A percentile compares a stretch with the other conserved stretches of the same genome.
These are phyloP conservation scores for Trichoderma koningiopsis DNA, from an alignment of 2,329 filamentous ascomycete species.

Conservation along the genomic window DNA sequence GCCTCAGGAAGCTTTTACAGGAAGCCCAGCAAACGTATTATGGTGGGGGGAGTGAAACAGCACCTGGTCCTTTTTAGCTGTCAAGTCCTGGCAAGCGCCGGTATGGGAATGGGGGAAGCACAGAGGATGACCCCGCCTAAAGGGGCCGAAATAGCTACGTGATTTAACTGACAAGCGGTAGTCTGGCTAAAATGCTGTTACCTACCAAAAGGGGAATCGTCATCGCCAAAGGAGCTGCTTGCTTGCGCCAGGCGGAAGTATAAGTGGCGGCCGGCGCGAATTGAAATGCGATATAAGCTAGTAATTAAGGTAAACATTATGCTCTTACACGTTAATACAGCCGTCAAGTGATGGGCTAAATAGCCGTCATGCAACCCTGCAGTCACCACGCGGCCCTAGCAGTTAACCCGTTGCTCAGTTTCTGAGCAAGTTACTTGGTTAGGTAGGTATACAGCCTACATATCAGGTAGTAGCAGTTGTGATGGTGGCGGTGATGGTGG, in stretches of 20 bases:
- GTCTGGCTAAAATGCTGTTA: constrained; percentile 1
- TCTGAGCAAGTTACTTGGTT: not conserved
- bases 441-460: not conserved
- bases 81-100: not conserved
- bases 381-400: not conserved
- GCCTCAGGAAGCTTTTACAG: not conserved
- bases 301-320: constrained; percentile 21
- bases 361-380: not conserved
- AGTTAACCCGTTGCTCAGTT: not conserved
- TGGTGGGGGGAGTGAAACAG: constrained; percentile 10
- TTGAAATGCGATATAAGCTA: constrained; percentile 8
- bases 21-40: not conserved
- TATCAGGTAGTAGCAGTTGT: too few relatives aligned
- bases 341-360: not conserved
- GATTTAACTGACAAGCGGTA: constrained; percentile 4
- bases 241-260: not conserved
- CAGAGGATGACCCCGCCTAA: not conserved
- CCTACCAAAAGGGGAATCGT: constrained; percentile 19
- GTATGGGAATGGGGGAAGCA: not conserved
- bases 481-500: too few relatives aligned
- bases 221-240: not conserved
- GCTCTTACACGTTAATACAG: not conserved
- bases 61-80: not conserved
- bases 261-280: not conserved
- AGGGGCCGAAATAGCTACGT: constrained; percentile 1